Evolutionary conservation across 768 basidiomycete species (phyloP), one percentile per base, ranked within the genome.

Genomic region (Phaeolepiota aurea): DNA sequence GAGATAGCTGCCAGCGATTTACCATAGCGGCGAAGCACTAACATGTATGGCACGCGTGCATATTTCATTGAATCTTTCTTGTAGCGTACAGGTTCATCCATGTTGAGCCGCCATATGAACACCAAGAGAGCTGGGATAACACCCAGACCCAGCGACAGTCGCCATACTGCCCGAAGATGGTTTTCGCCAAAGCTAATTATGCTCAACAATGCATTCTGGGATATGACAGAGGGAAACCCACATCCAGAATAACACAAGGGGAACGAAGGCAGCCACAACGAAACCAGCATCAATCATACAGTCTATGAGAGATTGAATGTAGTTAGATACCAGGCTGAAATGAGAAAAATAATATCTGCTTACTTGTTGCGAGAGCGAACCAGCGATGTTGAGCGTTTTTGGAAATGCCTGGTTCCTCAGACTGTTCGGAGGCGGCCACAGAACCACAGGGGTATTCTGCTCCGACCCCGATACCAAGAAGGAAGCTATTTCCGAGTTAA

Each of bases 361-460:
- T 59, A 89, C 91, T 96, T 5, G 92, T 94, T 11, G 92, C 87
- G 20, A 89, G 71, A 3, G 84, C 79, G 53, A 96, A 83, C 77
- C 90, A 88, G 39, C 82, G 65, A 57, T 93, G 84, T 53, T 90
- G 92, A 3, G 84, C 73, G 40, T 79, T 79, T 62, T 87, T 89
- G 48, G 59, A 69, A 50, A 94, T 82, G 5, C 75, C 77, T 5
- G 76, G 68, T 56, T 87, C 85, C 57, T 96, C 93, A 2, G 89
- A 86, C 52, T 90, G 87, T 54, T 96, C 93, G 1, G 87, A 83
- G 4, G 83, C 84, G 3, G 89, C 86, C 12, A 91, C 87, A 0
- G 83, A 85, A 18, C 92, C 91, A 46, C 87, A 88, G 4, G 92
- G 92, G 48, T 93, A 93, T 57, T 88, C 87, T 3, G 86, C 87